phyloP scores from a whole-genome alignment of 1,284 basidiomycete species.

The Melampsora allii-populina region DNA sequence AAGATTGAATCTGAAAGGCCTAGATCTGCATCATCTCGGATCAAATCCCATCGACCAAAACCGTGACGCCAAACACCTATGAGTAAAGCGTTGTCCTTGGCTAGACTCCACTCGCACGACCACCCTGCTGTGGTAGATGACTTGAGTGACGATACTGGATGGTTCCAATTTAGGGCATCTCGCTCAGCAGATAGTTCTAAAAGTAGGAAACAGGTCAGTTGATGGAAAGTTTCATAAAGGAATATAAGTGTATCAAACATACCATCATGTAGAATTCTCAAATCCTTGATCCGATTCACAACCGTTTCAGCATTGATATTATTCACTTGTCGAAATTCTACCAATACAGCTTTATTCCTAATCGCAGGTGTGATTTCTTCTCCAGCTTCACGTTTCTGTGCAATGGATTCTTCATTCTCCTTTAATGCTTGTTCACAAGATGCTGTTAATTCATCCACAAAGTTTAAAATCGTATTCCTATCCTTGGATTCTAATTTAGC shows the following conservation, averaged over 20 bases:
- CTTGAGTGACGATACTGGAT: conserved; percentile 35
- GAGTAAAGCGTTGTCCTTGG: conserved; percentile 89
- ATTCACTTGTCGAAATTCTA: conserved; percentile 80
- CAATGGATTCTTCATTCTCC: conserved; percentile 76
- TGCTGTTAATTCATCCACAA: conserved; percentile 87
- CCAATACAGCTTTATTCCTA: conserved; percentile 92
- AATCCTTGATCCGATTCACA: conserved; percentile 80
- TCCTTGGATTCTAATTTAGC: conserved; percentile 95
- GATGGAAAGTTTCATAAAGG: neutral
- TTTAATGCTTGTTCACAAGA: conserved; percentile 79
- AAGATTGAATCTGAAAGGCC: conserved; percentile 90
- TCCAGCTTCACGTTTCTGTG: conserved; percentile 69
- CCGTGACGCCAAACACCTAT: conserved; percentile 91
- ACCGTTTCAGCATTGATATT: conserved; percentile 98
- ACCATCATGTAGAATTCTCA: conserved; percentile 76
- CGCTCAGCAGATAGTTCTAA: conserved; percentile 38
- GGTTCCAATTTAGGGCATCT: conserved; percentile 40
- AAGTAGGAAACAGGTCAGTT: neutral
- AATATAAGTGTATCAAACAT: conserved; percentile 6
- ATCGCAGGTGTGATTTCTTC: conserved; percentile 61
- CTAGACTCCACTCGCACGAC: conserved; percentile 90
- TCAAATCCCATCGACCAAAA: conserved; percentile 95
- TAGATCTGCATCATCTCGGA: conserved; percentile 80
- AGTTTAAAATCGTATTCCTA: conserved; percentile 81
- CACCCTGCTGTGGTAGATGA: conserved; percentile 58